Evolutionary conservation across 306 rosid species (phyloP).

Genomic region (Nissolia schottii): DNA sequence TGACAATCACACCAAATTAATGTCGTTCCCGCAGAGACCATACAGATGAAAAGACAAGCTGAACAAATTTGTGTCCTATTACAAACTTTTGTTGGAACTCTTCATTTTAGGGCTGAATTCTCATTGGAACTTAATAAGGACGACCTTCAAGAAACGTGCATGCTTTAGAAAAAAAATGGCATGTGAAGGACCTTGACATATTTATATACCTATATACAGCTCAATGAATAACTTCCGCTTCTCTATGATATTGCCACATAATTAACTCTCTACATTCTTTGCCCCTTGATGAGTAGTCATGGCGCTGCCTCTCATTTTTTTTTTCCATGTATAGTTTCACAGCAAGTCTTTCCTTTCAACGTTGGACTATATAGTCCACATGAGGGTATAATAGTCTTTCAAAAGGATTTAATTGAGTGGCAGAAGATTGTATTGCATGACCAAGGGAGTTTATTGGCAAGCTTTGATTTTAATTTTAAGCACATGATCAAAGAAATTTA

Average conservation of each 20-base stretch:
- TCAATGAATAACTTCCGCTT: background rate
- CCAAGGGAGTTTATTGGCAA: background rate
- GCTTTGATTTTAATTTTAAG: background rate
- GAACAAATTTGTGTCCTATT: background rate
- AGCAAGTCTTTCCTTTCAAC: background rate
- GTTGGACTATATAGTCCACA: background rate
- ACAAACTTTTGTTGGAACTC: background rate
- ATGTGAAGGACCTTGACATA: slow-evolving; percentile 13
- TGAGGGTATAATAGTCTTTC: background rate
- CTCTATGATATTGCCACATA: background rate
- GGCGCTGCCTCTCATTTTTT: background rate
- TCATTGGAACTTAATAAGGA: background rate
- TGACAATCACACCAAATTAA: background rate
- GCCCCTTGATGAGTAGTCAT: too few species aligned
- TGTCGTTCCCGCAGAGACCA: background rate
- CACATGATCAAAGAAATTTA: too few species aligned
- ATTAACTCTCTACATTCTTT: background rate
- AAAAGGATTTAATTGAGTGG: background rate
- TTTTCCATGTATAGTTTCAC: background rate
- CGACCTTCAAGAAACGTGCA: background rate
- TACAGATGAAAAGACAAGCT: background rate
- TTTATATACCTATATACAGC: background rate
- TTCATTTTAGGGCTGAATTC: background rate
- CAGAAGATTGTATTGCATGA: background rate
- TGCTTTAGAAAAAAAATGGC: background rate